Base-by-base conservation (phyloP, 2,329 filamentous ascomycete species). In the Polychaeton citri region DNA sequence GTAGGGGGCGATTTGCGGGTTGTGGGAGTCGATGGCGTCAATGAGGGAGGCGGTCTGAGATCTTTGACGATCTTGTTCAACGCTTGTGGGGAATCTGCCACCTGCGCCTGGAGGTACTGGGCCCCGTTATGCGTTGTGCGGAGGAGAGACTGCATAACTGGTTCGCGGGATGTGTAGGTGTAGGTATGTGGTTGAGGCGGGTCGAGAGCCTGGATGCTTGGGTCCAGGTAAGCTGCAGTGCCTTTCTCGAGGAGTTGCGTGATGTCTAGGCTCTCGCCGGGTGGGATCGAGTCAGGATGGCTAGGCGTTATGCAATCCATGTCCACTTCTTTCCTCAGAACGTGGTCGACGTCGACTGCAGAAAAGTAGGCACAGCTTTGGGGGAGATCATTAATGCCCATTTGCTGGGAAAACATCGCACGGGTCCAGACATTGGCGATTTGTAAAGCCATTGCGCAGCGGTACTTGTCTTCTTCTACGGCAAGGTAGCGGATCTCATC, bases 401-500 rank as follows among this genome's bases (percentile, higher is more conserved):
- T 83, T 60, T 98, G 90, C 59, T 98, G 86, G 1, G 82, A 76
- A 57, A 98, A 98, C 82, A 98, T 95, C 44, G 87, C 87, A 34
- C 90, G 73, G 0, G 92, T 98, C 90, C 90, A 98, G 15, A 98
- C 60, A 53, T 98, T 98, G 39, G 87, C 78, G 6, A 98, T 72
- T 58, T 98, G 90, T 9, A 98, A 66, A 1, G 92, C 90, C 76
- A 98, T 81, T 8, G 88, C 88, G 2, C 82, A 78, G 28, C 81
- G 75, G 52, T 96, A 98, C 50, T 80, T 83, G 60, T 98, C 86
- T 41, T 81, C 68, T 2, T 87, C 72, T 51, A 79, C 79, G 30
- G 94, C 86, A 0, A 98, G 69, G 51, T 98, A 98, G 12, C 90
- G 74, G 43, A 98, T 96, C 60, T 98, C 92, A 51, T 98, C 92